phyloP scores from a whole-genome alignment of 768 basidiomycete genomes.

The Leccinum boreale region DNA sequence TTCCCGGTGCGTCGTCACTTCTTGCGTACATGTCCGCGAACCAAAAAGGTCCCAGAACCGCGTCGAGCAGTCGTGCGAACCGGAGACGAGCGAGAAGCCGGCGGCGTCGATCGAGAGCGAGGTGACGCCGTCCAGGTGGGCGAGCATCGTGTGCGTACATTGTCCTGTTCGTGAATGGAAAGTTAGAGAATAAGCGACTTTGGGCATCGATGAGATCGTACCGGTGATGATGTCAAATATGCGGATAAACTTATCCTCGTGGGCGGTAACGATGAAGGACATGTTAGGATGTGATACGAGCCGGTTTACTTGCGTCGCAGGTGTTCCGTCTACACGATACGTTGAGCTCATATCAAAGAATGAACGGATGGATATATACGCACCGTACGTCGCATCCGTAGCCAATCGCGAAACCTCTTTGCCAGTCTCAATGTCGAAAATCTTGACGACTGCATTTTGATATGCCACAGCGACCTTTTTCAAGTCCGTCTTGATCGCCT shows the following conservation, averaged over 20 bases:
- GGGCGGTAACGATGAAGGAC: conserved; percentile 82
- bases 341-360: conserved; percentile 1
- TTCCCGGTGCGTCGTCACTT: conserved; percentile 83
- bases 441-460: conserved; percentile 82
- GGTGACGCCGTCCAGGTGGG: conserved; percentile 90
- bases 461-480: conserved; percentile 90
- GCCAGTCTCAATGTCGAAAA: conserved; percentile 89
- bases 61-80: conserved; percentile 89
- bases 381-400: conserved; percentile 59
- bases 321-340: conserved; percentile 56
- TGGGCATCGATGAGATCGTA: conserved; percentile 33
- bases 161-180: conserved; percentile 46
- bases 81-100: conserved; percentile 84
- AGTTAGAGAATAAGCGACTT: neutral
- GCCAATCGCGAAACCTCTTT: conserved; percentile 65
- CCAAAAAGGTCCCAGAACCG: conserved; percentile 93
- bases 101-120: conserved; percentile 86
- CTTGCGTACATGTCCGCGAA: conserved; percentile 79
- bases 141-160: conserved; percentile 87
- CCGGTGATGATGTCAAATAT: conserved; percentile 85
- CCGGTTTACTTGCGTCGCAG: conserved; percentile 78
- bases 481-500: conserved; percentile 77
- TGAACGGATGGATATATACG: conserved; percentile 16
- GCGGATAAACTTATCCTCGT: conserved; percentile 92
- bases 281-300: conserved; percentile 89